These are phyloP conservation scores for Endoconidiophora laricicola DNA, from an alignment of 2,329 filamentous ascomycete species.

Conservation along the genomic window DNA sequence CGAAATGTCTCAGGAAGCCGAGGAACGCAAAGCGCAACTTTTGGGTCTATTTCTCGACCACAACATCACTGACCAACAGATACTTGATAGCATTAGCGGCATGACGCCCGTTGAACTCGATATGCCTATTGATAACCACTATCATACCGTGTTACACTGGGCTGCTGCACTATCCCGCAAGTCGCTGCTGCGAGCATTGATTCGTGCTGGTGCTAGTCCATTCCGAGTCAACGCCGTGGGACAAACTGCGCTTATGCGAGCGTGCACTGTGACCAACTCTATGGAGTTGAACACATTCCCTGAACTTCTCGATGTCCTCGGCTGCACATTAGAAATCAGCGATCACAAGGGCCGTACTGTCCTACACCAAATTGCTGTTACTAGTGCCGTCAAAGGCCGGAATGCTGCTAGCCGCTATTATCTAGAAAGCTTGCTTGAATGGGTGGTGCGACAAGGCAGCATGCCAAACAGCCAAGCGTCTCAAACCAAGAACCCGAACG, in stretches of 20 bases:
- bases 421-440: slow-evolving; percentile 82
- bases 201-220: slow-evolving; percentile 72
- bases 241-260: slow-evolving; percentile 84
- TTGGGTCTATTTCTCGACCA: slow-evolving; percentile 72
- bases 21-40: slow-evolving; percentile 65
- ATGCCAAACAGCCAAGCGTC: slow-evolving; percentile 35
- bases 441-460: slow-evolving; percentile 75
- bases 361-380: slow-evolving; percentile 88
- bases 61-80: slow-evolving; percentile 49
- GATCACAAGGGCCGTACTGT: slow-evolving; percentile 84
- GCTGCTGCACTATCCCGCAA: slow-evolving; percentile 83
- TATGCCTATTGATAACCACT: slow-evolving; percentile 75
- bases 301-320: slow-evolving; percentile 74
- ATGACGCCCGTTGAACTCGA: slow-evolving; percentile 72
- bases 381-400: slow-evolving; percentile 85
- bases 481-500: slow-evolving; percentile 19
- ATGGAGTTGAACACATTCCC: slow-evolving; percentile 83
- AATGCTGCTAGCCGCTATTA: slow-evolving; percentile 90
- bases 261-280: slow-evolving; percentile 85
- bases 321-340: slow-evolving; percentile 75
- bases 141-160: slow-evolving; percentile 89
- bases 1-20: slow-evolving; percentile 45
- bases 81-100: slow-evolving; percentile 60
- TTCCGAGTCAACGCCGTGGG: slow-evolving; percentile 76
- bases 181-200: slow-evolving; percentile 62